A percentile compares a stretch with the other conserved stretches of the same genome.
Evolutionary conservation across 225 moss, liverwort and hornwort genomes (phyloP).

Genomic region (Neckera pumila): DNA sequence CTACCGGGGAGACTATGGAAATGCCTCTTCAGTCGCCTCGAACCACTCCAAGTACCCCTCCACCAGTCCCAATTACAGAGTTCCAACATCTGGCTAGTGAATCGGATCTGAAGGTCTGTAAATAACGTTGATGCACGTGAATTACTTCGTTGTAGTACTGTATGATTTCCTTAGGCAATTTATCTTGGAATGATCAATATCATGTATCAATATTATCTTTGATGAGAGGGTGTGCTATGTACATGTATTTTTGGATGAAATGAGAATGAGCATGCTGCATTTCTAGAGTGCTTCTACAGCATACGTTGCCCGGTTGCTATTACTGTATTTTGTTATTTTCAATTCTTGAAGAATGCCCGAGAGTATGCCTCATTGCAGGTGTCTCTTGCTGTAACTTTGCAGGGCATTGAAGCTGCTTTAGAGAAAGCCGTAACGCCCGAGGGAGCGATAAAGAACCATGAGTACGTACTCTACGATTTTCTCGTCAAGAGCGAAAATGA

Average conservation of each 20-base stretch:
- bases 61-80: constrained; percentile 72
- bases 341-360: background rate
- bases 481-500: background rate
- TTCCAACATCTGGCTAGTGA: constrained; percentile 89
- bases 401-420: constrained; percentile 97
- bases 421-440: constrained; percentile 85
- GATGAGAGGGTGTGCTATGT: background rate
- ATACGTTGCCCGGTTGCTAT: background rate
- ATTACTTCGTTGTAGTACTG: background rate
- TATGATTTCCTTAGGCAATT: background rate
- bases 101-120: constrained; percentile 84
- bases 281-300: background rate
- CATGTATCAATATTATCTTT: background rate
- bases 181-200: background rate
- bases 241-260: background rate
- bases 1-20: constrained; percentile 55
- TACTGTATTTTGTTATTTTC: background rate
- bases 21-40: constrained; percentile 38
- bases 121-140: background rate
- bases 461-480: constrained; percentile 28
- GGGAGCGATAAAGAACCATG: constrained; percentile 74
- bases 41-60: constrained; percentile 33
- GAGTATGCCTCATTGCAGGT: background rate
- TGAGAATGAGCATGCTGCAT: background rate
- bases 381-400: constrained; percentile 7